phyloP scores from a whole-genome alignment of 495 filamentous ascomycete species.

The Parachaetomium inaequale region DNA sequence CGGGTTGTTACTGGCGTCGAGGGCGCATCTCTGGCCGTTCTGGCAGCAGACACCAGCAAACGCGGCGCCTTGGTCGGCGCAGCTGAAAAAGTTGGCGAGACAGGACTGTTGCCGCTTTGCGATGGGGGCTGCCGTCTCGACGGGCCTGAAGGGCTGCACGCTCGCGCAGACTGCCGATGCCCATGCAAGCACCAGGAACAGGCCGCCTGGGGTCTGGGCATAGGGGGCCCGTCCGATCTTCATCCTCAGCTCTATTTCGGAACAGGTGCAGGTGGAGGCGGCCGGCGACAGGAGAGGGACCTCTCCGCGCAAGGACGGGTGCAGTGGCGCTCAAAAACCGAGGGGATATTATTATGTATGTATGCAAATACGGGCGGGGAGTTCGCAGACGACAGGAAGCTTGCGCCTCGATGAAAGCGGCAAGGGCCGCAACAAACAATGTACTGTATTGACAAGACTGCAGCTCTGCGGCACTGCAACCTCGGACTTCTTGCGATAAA shows the following conservation, averaged over 20 bases:
- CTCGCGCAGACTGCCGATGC: constrained; percentile 22
- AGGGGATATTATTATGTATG: neutral
- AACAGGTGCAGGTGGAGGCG: neutral
- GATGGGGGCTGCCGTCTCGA: constrained; percentile 26
- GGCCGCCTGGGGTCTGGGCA: neutral
- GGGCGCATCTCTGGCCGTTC: constrained; percentile 41
- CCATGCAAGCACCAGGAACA: constrained; percentile 12
- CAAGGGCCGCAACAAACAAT: neutral
- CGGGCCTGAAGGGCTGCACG: constrained; percentile 31
- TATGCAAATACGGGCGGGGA: neutral
- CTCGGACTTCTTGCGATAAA: neutral
- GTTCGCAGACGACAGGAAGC: neutral
- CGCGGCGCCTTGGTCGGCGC: constrained; percentile 36
- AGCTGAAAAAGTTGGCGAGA: constrained; percentile 43
- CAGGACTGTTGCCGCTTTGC: constrained; percentile 34
- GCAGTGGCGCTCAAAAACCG: neutral
- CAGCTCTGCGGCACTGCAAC: neutral
- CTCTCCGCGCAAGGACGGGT: neutral
- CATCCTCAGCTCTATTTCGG: neutral
- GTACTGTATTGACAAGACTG: constrained; percentile 4
- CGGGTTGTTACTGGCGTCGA: constrained; percentile 41
- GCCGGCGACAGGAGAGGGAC: neutral
- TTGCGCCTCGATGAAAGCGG: neutral
- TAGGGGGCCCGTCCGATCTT: neutral
- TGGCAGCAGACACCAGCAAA: constrained; percentile 45